Percentiles rank a stretch among this genome's conserved stretches.
These are phyloP conservation scores for Pythium dissotocum DNA, from an alignment of 352 stramenopile species.

Conservation along the genomic window DNA sequence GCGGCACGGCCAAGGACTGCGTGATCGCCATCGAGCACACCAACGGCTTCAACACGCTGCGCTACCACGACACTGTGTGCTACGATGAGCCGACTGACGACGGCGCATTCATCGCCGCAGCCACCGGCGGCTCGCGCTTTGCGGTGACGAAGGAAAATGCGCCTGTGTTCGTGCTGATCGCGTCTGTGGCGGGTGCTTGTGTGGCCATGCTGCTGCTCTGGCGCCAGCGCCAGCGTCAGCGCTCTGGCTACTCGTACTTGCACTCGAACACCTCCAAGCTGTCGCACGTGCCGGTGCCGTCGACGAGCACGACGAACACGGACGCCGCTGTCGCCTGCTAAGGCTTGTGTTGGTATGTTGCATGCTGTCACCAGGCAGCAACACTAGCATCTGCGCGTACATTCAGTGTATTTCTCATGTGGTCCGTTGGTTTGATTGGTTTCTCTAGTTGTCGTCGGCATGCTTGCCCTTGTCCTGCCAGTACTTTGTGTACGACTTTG, in stretches of 20 bases:
- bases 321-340: constrained; percentile 42
- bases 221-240: constrained; percentile 48
- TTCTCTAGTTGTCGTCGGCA: neutral
- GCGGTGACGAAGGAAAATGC: constrained; percentile 39
- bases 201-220: constrained; percentile 41
- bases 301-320: constrained; percentile 21
- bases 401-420: constrained; percentile 2
- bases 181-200: constrained; percentile 33
- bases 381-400: neutral
- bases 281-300: constrained; percentile 33
- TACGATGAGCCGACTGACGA: constrained; percentile 35
- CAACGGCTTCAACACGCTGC: constrained; percentile 43
- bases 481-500: constrained; percentile 66
- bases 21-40: constrained; percentile 53
- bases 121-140: neutral
- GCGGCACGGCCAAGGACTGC: constrained; percentile 40
- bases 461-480: constrained; percentile 37
- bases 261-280: constrained; percentile 47
- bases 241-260: constrained; percentile 65
- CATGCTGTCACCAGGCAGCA: neutral
- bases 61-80: constrained; percentile 57
- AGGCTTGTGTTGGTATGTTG: constrained; percentile 18
- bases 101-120: constrained; percentile 24
- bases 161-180: constrained; percentile 39
- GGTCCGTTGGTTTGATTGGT: neutral